These are phyloP conservation scores for Sporothrix euskadiensis DNA, from an alignment of 2,329 filamentous ascomycete species.

Conservation along the genomic window DNA sequence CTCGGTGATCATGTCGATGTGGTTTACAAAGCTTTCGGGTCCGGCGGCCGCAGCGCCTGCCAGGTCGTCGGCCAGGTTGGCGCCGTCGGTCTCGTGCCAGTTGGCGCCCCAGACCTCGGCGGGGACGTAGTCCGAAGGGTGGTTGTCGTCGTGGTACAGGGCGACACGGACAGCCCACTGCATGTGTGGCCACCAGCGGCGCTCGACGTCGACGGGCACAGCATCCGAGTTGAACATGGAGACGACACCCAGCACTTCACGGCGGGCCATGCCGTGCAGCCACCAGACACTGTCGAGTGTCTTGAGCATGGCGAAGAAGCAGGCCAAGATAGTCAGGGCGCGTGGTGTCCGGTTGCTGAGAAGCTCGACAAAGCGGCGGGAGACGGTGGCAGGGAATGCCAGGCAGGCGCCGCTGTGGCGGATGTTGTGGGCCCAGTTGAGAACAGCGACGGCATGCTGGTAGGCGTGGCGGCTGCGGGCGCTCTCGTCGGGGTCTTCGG, in stretches of 20 bases:
- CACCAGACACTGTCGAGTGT: slow-evolving; percentile 66
- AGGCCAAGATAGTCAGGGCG: slow-evolving; percentile 63
- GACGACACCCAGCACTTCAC: slow-evolving; percentile 65
- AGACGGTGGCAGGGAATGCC: slow-evolving; percentile 65
- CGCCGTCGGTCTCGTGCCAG: slow-evolving; percentile 11
- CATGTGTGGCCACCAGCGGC: slow-evolving; percentile 60
- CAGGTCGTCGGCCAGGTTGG: not conserved
- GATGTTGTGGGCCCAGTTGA: slow-evolving; percentile 66
- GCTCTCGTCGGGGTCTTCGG: slow-evolving; percentile 32
- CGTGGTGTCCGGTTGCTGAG: slow-evolving; percentile 61
- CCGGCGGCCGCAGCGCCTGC: not conserved
- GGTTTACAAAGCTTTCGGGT: slow-evolving; percentile 42
- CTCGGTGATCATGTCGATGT: slow-evolving; percentile 50
- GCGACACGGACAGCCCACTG: slow-evolving; percentile 63
- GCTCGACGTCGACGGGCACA: slow-evolving; percentile 42
- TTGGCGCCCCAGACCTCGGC: slow-evolving; percentile 52
- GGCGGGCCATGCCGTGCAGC: slow-evolving; percentile 65
- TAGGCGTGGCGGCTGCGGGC: slow-evolving; percentile 56
- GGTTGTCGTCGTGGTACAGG: slow-evolving; percentile 54
- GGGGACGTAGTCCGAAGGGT: slow-evolving; percentile 51
- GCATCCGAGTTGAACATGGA: slow-evolving; percentile 60
- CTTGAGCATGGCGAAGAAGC: slow-evolving; percentile 66
- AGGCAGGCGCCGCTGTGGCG: slow-evolving; percentile 60
- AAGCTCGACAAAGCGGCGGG: slow-evolving; percentile 60
- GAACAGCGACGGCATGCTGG: slow-evolving; percentile 63